Conservation (phyloP, 1,139 yeast species). For the Taiozyma sp. region DNA sequence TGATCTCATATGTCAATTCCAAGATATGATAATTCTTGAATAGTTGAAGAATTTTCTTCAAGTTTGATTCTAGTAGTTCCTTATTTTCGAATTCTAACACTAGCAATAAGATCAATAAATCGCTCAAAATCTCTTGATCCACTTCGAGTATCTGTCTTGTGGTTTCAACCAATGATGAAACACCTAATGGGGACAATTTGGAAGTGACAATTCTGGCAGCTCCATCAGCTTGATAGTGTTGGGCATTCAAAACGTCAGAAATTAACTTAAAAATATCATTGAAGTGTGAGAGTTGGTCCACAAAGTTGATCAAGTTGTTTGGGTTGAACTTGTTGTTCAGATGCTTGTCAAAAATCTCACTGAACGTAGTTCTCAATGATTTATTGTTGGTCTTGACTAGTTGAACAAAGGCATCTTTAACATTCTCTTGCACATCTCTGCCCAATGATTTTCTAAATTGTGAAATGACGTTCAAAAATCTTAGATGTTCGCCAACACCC, state of each 20-base stretch:
- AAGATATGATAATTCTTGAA: conserved; percentile 17
- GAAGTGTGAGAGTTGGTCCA: conserved; percentile 28
- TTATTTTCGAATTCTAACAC: conserved; percentile 28
- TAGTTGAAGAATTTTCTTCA: conserved; percentile 14
- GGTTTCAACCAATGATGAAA: conserved; percentile 18
- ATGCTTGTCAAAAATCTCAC: conserved; percentile 30
- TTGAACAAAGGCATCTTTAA: conserved; percentile 13
- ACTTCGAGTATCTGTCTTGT: conserved; percentile 20
- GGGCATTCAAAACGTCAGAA: conserved; percentile 11
- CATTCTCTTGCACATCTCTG: conserved; percentile 16
- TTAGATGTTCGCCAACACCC: conserved; percentile 11
- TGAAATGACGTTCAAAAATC: conserved; percentile 19
- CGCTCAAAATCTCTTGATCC: conserved; percentile 26
- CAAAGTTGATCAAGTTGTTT: conserved; percentile 25
- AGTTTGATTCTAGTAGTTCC: conserved; percentile 10
- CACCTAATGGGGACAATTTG: conserved; percentile 12
- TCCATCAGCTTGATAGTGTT: conserved; percentile 1
- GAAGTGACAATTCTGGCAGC: conserved; percentile 8
- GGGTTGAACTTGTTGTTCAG: conserved; percentile 29
- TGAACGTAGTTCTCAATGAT: conserved; percentile 26
- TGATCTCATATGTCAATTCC: conserved; percentile 12
- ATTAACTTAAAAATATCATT: conserved; percentile 22
- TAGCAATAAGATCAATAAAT: conserved; percentile 32
- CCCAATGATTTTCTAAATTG: conserved; percentile 24
- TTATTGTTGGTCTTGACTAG: conserved; percentile 14